phyloP scores from a whole-genome alignment of 495 filamentous ascomycete genomes.

The Glarea lozoyensis region DNA sequence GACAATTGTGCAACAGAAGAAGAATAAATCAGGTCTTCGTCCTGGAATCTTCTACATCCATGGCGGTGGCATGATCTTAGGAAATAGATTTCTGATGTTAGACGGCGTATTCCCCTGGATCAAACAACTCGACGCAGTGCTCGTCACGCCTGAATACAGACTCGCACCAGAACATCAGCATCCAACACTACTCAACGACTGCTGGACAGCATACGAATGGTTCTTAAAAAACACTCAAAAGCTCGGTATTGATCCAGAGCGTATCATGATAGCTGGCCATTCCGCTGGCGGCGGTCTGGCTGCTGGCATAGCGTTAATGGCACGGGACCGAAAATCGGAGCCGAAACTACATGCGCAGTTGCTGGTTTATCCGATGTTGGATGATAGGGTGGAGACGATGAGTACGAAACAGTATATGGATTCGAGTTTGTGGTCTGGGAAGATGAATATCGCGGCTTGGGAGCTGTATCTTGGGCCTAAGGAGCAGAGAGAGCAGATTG shows the following conservation, averaged over 20 bases:
- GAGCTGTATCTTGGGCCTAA: slow-evolving; percentile 21
- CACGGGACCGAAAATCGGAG: slow-evolving; percentile 22
- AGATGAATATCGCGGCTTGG: slow-evolving; percentile 28
- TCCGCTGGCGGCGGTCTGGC: slow-evolving; percentile 34
- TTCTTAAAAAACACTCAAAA: slow-evolving; percentile 20
- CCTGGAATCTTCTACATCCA: slow-evolving; percentile 29
- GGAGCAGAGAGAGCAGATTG: slow-evolving; percentile 4
- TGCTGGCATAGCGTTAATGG: slow-evolving; percentile 24
- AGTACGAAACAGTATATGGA: slow-evolving; percentile 10
- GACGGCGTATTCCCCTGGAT: slow-evolving; percentile 17
- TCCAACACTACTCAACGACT: slow-evolving; percentile 27
- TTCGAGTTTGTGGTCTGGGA: slow-evolving; percentile 27
- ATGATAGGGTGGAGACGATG: slow-evolving; percentile 26
- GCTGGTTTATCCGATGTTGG: slow-evolving; percentile 34
- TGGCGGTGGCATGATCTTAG: slow-evolving; percentile 30
- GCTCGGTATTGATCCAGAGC: slow-evolving; percentile 26
- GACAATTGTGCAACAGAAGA: not conserved
- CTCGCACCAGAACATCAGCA: slow-evolving; percentile 31
- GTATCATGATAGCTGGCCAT: slow-evolving; percentile 27
- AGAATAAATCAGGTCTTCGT: not conserved
- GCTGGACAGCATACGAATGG: slow-evolving; percentile 25
- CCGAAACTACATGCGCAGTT: slow-evolving; percentile 24
- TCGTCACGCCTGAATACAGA: slow-evolving; percentile 32
- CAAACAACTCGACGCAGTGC: slow-evolving; percentile 13
- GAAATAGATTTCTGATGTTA: slow-evolving; percentile 18